These are phyloP conservation scores for Candida andamanensis DNA, from an alignment of 805 yeast species.

Conservation along the genomic window DNA sequence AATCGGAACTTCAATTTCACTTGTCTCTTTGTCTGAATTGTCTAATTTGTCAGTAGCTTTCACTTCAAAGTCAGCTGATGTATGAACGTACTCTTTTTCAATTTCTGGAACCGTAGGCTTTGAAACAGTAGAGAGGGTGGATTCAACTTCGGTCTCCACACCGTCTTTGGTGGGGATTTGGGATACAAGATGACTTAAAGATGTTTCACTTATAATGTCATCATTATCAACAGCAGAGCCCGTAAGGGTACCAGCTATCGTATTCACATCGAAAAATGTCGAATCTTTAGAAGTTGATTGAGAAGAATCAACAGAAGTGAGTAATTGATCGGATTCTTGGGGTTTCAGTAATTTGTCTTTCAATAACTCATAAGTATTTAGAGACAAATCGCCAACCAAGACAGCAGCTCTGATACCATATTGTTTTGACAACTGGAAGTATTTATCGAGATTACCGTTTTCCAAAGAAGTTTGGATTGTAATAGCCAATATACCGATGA, in stretches of 20 bases:
- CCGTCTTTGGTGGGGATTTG: neutral
- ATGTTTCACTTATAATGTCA: constrained; percentile 9
- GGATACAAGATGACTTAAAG: constrained; percentile 5
- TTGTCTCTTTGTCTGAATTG: too few relatives aligned
- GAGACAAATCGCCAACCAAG: too few relatives aligned
- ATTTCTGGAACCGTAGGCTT: neutral
- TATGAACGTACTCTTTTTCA: too few relatives aligned
- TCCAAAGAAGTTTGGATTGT: constrained; percentile 31
- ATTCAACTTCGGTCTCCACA: neutral
- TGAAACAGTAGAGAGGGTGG: neutral
- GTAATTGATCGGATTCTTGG: too few relatives aligned
- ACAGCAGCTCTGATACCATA: constrained; percentile 5
- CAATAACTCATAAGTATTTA: too few relatives aligned
- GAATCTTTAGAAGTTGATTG: too few relatives aligned
- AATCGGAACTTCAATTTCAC: too few relatives aligned
- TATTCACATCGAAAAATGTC: too few relatives aligned
- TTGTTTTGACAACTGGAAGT: constrained; percentile 13
- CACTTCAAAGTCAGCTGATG: too few relatives aligned
- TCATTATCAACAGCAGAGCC: constrained; percentile 8
- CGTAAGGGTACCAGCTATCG: constrained; percentile 6
- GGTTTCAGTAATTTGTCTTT: too few relatives aligned
- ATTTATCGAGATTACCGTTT: constrained; percentile 28
- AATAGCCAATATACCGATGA: constrained; percentile 28
- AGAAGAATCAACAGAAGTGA: too few relatives aligned
- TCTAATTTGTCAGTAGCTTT: too few relatives aligned